A percentile compares a stretch with the other conserved stretches of the same genome.
These are phyloP conservation scores for Monoraphidium neglectum DNA, from an alignment of 139 green algal species.

Conservation along the genomic window DNA sequence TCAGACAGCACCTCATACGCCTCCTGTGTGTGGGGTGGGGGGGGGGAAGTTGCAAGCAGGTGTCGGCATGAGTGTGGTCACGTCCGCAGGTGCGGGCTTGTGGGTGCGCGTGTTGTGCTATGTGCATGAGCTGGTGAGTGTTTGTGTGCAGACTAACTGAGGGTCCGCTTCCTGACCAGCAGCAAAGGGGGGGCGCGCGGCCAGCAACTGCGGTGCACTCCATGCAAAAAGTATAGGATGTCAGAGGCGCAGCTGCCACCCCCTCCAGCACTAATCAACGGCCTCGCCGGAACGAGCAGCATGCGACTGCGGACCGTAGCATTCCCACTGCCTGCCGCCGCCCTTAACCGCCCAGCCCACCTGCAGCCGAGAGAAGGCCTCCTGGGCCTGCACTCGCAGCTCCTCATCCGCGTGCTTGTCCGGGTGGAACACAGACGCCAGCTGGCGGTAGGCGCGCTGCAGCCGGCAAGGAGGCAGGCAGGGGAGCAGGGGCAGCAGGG, in stretches of 20 bases:
- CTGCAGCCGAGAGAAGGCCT: conserved; percentile 51
- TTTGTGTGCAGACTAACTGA: not conserved
- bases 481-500: not conserved
- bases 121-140: not conserved
- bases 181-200: not conserved
- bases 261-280: no score
- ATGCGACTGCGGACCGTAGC: no score
- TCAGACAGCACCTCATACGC: conserved; percentile 54
- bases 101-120: not conserved
- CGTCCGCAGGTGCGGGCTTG: not conserved
- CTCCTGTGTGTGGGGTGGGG: not conserved
- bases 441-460: conserved; percentile 43
- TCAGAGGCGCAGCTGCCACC: no score
- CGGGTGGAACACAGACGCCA: conserved; percentile 59
- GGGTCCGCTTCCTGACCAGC: not conserved
- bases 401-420: conserved; percentile 58
- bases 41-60: conserved; percentile 9
- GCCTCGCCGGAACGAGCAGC: no score
- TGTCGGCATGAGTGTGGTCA: not conserved
- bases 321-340: no score
- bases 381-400: conserved; percentile 41
- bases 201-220: conserved; percentile 4
- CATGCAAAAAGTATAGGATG: no score
- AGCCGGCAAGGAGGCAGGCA: not conserved
- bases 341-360: no score